Conservation (phyloP, 1,284 basidiomycete genomes). For the Malassezia vespertilionis region DNA sequence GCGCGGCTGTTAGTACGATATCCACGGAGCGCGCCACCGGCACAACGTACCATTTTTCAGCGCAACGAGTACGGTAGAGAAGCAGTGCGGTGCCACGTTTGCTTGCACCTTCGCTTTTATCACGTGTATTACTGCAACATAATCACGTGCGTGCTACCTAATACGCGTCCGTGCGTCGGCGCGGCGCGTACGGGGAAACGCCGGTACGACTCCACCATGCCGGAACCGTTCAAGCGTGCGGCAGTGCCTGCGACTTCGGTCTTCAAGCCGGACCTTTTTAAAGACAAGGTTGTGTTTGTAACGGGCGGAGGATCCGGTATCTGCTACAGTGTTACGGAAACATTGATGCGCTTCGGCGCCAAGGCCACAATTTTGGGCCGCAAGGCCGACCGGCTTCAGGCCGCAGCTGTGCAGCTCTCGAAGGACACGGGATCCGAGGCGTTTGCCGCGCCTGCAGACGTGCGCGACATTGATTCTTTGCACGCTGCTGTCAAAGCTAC, state of each 20-base stretch:
- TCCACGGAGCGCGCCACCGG: no score
- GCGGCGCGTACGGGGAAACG: no score
- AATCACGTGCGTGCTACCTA: neutral
- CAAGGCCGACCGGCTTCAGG: slow-evolving; percentile 67
- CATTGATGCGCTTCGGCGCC: slow-evolving; percentile 69
- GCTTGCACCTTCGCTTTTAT: neutral
- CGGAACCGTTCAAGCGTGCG: slow-evolving; percentile 3
- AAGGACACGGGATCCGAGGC: slow-evolving; percentile 60
- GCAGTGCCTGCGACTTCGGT: slow-evolving; percentile 19
- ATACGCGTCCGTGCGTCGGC: no score
- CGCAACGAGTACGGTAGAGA: neutral
- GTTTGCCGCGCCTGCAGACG: slow-evolving; percentile 68
- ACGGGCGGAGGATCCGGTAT: slow-evolving; percentile 62
- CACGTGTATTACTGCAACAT: slow-evolving; percentile 8
- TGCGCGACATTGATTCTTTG: slow-evolving; percentile 64
- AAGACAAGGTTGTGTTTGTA: slow-evolving; percentile 84
- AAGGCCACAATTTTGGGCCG: slow-evolving; percentile 71
- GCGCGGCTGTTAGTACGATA: slow-evolving; percentile 9
- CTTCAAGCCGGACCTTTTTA: slow-evolving; percentile 72
- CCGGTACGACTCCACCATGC: neutral
- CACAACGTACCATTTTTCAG: neutral
- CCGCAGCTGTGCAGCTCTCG: slow-evolving; percentile 63
- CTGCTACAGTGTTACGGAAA: slow-evolving; percentile 67
- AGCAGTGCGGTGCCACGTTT: neutral
- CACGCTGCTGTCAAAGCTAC: slow-evolving; percentile 64